A percentile compares a stretch with the other conserved stretches of the same genome.
Evolutionary conservation across 1,139 yeast genomes (phyloP).

Genomic region (Blastobotrys capitulatus): DNA sequence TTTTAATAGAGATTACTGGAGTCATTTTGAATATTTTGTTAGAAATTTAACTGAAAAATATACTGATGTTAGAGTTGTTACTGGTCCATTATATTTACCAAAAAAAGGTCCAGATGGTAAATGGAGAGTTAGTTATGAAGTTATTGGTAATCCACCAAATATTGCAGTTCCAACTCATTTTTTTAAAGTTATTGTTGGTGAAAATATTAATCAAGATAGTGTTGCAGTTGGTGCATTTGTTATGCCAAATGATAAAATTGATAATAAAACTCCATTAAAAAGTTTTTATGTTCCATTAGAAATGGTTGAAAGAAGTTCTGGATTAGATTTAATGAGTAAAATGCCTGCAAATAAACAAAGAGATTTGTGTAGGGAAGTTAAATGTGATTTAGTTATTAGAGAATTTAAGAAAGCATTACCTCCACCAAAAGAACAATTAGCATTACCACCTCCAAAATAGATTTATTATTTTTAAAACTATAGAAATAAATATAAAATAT

Average conservation of each 20-base stretch:
- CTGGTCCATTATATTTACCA: conserved; percentile 93
- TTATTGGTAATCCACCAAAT: conserved; percentile 94
- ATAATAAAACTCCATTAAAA: conserved; percentile 63
- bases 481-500: not conserved
- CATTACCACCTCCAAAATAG: conserved; percentile 38
- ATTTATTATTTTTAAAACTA: too few relatives aligned
- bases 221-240: conserved; percentile 89
- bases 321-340: conserved; percentile 70
- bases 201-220: conserved; percentile 33
- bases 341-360: conserved; percentile 56
- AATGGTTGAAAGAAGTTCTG: conserved; percentile 81
- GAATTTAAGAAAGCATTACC: conserved; percentile 55
- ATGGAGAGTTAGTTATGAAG: conserved; percentile 78
- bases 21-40: conserved; percentile 87
- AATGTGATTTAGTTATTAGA: conserved; percentile 76
- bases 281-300: conserved; percentile 84
- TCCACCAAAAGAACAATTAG: conserved; percentile 27
- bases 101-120: conserved; percentile 71
- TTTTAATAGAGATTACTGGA: conserved; percentile 96
- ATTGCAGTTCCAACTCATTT: conserved; percentile 98
- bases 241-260: conserved; percentile 73
- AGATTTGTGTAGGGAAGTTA: conserved; percentile 72
- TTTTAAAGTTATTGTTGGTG: conserved; percentile 85
- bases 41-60: conserved; percentile 67
- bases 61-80: conserved; percentile 72